Evolutionary conservation across 306 rosid genomes (phyloP), one percentile per base, ranked within the genome.

Genomic region (Cicer bijugum): DNA sequence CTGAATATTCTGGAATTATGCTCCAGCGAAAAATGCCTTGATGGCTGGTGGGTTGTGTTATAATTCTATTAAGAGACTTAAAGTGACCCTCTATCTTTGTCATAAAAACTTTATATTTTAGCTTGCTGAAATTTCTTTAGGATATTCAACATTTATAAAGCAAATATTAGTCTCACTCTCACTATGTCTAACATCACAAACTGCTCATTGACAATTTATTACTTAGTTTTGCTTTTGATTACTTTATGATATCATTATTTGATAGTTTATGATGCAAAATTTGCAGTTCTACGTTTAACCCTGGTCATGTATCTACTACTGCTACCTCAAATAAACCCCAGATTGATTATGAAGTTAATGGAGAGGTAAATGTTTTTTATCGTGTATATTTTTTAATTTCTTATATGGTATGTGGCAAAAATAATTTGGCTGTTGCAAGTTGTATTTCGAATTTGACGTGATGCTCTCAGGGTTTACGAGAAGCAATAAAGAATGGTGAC

Each of bases 401-500:
- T 56, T 17, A 63, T 68, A 9, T 61, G 43, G 47, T 78, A 55
- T 53, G 16, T 4, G 60, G 68, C 72, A 58, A 60, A 76, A 77
- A 45, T 43, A 53, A 59, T 70, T 69, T 59, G 14, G 44, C 39
- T 80, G 56, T 71, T 67, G 16, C 56, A 51, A 82, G 55, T 72
- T 55, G 7, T 59, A 56, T 78, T 45, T 80, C 74, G 63, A 39
- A 72, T 72, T 71, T 33, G 82, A 71, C 62, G 56, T 74, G 61
- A 16, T 82, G 15, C 76, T 81, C 59, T 81, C 75, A 90, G 97
- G 99, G 99, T 68, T 64, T 89, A 80, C 87, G 97, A 85, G 99
- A 95, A 84, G 97, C 99, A 69, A 90, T 95, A 78, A 95, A 95
- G 86, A 95, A 88, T 67, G 89, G 97, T 51, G 97, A 95, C 33